Percentiles rank a stretch among this genome's conserved stretches.
These are phyloP conservation scores for Aspergillus sp. DNA, from an alignment of 2,329 filamentous ascomycete species.

Conservation along the genomic window DNA sequence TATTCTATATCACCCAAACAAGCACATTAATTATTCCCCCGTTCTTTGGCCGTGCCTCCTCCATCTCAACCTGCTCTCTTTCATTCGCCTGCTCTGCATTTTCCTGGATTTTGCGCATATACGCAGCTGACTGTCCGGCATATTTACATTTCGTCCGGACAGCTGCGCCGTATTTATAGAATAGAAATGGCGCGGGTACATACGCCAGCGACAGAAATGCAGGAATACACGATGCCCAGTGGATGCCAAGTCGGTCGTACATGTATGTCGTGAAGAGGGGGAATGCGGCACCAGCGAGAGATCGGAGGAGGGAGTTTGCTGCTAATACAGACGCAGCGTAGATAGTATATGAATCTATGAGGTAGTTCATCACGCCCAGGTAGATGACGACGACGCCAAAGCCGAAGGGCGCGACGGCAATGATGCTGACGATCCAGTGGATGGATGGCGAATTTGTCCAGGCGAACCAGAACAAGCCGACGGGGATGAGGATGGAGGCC, in stretches of 20 bases:
- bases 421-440: slow-evolving; percentile 9
- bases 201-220: slow-evolving; percentile 19
- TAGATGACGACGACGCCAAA: slow-evolving; percentile 15
- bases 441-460: slow-evolving; percentile 11
- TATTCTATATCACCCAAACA: too few species aligned
- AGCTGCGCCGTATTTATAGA: slow-evolving; percentile 12
- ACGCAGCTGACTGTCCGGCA: slow-evolving; percentile 1
- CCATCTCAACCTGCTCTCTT: too few species aligned
- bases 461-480: slow-evolving; percentile 14
- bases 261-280: slow-evolving; percentile 36
- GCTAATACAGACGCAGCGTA: slow-evolving; percentile 11
- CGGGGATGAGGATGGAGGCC: slow-evolving; percentile 8
- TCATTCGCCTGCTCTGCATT: too few species aligned
- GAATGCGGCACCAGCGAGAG: slow-evolving; percentile 35
- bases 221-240: slow-evolving; percentile 37
- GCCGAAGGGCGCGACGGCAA: slow-evolving; percentile 10
- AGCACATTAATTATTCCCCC: too few species aligned
- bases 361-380: slow-evolving; percentile 11
- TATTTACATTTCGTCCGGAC: slow-evolving; percentile 11
- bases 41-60: too few species aligned
- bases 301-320: slow-evolving; percentile 18
- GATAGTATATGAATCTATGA: slow-evolving; percentile 12
- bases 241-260: slow-evolving; percentile 33
- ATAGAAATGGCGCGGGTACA: slow-evolving; percentile 26
- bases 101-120: background rate